Evolutionary conservation across 1,284 basidiomycete species (phyloP), one percentile per base, ranked within the genome.

Genomic region (Lentinula novae-zelandiae): DNA sequence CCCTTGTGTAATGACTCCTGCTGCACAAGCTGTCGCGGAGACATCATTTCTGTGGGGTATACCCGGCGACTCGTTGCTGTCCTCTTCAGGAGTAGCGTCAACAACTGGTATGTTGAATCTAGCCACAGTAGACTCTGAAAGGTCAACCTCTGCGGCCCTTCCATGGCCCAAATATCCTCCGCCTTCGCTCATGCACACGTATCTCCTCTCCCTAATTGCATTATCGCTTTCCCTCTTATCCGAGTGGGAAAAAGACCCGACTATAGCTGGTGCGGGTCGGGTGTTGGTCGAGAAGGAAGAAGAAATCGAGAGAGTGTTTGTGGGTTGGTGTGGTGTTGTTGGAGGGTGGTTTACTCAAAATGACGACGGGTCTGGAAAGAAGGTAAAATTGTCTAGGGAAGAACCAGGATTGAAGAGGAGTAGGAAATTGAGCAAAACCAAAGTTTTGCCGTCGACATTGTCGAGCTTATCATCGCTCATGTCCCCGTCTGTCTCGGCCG

Each of bases 251-350:
- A 78, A 80, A 49, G 84, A 87, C 57, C 85, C 86, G 8, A 85
- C 82, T 44, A 83, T 82, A 0, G 80, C 78, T 73, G 86, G 84
- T 7, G 80, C 88, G 34, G 81, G 84, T 17, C 71, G 75, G 0
- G 84, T 87, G 2, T 85, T 89, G 66, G 51, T 60, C 5, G 51
- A 74, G 0, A 75, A 72, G 51, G 82, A 85, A 64, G 78, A 82
- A 50, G 78, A 76, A 27, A 69, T 88, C 22, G 86, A 86, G 66
- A 67, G 69, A 5, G 81, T 84, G 3, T 80, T 86, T 68, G 80
- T 85, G 17, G 75, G 78, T 2, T 90, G 87, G 86, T 86, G 83
- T 63, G 76, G 78, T 17, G 78, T 83, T 5, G 86, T 83, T 1
- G 87, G 86, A 17, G 72, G 73, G 7, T 83, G 87, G 75, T 87